A percentile compares a stretch with the other conserved stretches of the same genome.
phyloP scores from a whole-genome alignment of 2,329 filamentous ascomycete species.

The Orbilia blumenaviensis region DNA sequence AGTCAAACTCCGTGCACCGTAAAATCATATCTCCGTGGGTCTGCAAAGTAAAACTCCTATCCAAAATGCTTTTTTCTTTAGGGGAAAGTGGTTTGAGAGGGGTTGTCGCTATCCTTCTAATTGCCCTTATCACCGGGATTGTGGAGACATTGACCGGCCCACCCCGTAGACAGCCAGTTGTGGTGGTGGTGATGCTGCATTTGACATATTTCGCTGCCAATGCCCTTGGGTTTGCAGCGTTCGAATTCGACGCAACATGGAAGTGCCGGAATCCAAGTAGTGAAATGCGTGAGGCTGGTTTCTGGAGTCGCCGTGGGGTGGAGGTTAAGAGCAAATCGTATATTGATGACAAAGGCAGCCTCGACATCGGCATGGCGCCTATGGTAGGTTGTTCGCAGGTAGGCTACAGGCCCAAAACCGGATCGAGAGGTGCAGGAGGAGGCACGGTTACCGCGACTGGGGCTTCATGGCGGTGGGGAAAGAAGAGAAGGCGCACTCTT shows the following conservation, averaged over 20 bases:
- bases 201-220: not conserved
- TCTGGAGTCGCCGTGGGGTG: not conserved
- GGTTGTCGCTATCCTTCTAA: slow-evolving; percentile 23
- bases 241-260: not conserved
- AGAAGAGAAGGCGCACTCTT: slow-evolving; percentile 19
- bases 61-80: slow-evolving; percentile 47
- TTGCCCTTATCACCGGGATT: not conserved
- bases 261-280: not conserved
- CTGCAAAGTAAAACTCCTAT: slow-evolving; percentile 56
- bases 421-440: not conserved
- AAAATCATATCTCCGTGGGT: slow-evolving; percentile 62
- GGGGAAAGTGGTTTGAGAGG: slow-evolving; percentile 42
- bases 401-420: not conserved
- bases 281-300: not conserved
- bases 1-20: slow-evolving; percentile 93
- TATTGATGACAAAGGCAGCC: slow-evolving; percentile 18
- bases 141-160: not conserved
- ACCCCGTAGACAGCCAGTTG: not conserved
- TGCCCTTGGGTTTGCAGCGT: not conserved
- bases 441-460: slow-evolving; percentile 30
- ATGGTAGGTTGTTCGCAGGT: not conserved
- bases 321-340: slow-evolving; percentile 2
- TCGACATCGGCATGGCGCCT: slow-evolving; percentile 36
- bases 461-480: slow-evolving; percentile 23
- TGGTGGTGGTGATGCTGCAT: not conserved